These are phyloP conservation scores for Crithidia acanthocephali DNA, from an alignment of 208 protist species.

Conservation along the genomic window DNA sequence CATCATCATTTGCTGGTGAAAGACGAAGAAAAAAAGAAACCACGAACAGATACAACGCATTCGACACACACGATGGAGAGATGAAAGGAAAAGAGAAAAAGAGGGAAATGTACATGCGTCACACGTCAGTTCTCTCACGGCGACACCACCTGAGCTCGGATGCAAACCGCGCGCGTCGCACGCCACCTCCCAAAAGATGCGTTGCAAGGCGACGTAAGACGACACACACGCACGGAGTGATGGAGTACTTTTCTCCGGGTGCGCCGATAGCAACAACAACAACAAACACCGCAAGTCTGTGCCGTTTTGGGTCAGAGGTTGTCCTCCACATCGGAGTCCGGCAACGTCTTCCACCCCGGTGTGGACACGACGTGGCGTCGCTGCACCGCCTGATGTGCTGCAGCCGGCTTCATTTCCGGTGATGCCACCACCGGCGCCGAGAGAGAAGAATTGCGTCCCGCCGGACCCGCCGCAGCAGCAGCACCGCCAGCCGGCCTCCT, in stretches of 20 bases:
- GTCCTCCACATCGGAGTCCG: slow-evolving; percentile 26
- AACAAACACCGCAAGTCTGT: too few species aligned
- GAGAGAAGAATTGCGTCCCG: neutral
- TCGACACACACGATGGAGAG: neutral
- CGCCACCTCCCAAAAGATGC: too few species aligned
- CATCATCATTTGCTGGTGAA: too few species aligned
- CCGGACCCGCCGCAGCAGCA: neutral
- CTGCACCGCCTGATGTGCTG: neutral
- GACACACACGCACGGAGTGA: too few species aligned
- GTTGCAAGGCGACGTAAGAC: too few species aligned
- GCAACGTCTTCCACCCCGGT: slow-evolving; percentile 20
- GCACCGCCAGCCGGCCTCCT: neutral
- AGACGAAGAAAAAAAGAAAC: neutral
- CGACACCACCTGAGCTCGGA: too few species aligned
- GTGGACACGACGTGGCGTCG: slow-evolving; percentile 4
- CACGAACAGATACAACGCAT: too few species aligned
- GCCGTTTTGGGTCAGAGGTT: neutral
- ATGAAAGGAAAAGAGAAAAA: neutral
- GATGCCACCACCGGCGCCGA: neutral
- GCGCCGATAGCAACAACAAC: too few species aligned
- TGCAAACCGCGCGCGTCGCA: neutral
- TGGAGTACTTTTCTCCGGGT: too few species aligned
- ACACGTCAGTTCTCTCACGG: too few species aligned
- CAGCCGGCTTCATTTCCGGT: neutral
- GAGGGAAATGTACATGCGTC: neutral